A percentile compares a stretch with the other conserved stretches of the same genome.
Conservation (phyloP, 768 basidiomycete genomes). For the Rhodotorula babjevae region DNA sequence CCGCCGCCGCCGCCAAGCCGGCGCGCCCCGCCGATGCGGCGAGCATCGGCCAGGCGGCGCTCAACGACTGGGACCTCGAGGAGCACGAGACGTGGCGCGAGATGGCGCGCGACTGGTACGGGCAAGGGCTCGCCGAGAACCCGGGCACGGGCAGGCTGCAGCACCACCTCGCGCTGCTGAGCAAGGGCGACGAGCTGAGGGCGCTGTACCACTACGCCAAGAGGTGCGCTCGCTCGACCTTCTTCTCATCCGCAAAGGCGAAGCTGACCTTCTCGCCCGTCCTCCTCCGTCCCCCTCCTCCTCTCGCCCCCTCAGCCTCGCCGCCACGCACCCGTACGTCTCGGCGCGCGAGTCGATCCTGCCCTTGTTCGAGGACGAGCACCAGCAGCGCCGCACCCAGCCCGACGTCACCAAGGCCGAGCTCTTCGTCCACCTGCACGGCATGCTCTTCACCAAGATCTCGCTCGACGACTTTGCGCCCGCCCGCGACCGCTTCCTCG, state of each 20-base stretch:
- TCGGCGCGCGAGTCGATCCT: conserved; percentile 86
- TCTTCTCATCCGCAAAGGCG: not conserved
- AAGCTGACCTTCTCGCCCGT: conserved; percentile 2
- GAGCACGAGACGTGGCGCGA: conserved; percentile 81
- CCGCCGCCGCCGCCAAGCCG: not conserved
- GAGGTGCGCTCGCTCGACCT: conserved; percentile 57
- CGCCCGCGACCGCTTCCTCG: conserved; percentile 75
- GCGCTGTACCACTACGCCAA: conserved; percentile 91
- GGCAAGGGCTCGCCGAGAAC: conserved; percentile 72
- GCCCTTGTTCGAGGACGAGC: conserved; percentile 73
- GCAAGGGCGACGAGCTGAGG: conserved; percentile 72
- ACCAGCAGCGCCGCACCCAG: conserved; percentile 66
- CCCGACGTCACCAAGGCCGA: conserved; percentile 68
- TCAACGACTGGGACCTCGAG: conserved; percentile 75
- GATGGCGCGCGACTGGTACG: conserved; percentile 91
- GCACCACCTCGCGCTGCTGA: conserved; percentile 84
- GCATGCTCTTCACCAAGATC: conserved; percentile 95
- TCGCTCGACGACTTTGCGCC: conserved; percentile 84
- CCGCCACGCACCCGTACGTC: conserved; percentile 78
- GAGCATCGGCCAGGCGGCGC: conserved; percentile 78
- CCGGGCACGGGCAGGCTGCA: conserved; percentile 94
- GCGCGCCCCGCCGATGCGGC: conserved; percentile 21
- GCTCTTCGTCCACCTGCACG: conserved; percentile 85
- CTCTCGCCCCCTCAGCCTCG: conserved; percentile 63
- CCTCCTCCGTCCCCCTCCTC: not conserved